A percentile compares a stretch with the other conserved stretches of the same genome.
Conservation (phyloP, 352 stramenopile species). For the Blastocystis sp. region DNA sequence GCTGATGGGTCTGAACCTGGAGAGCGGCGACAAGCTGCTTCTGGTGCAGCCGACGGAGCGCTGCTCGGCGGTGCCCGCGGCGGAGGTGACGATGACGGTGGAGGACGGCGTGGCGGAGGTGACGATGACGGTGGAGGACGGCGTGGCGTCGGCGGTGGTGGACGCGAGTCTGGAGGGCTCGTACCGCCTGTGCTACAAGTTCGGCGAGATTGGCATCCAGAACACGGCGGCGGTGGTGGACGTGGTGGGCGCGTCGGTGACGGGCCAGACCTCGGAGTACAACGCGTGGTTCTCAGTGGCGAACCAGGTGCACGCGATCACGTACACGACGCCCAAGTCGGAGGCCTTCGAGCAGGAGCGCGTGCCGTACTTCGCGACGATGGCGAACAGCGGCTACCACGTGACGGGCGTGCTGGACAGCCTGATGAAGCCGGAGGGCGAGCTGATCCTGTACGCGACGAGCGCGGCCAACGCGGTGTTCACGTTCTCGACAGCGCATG, state of each 20-base stretch:
- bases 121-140: neutral
- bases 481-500: conserved; percentile 9
- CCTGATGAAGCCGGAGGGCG: neutral
- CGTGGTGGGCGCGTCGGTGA: neutral
- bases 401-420: conserved; percentile 18
- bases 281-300: conserved; percentile 66
- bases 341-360: conserved; percentile 8
- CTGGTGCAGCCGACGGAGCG: neutral
- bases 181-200: conserved; percentile 61
- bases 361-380: conserved; percentile 10
- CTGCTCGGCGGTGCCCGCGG: neutral
- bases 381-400: conserved; percentile 25
- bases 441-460: conserved; percentile 15
- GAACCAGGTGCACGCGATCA: conserved; percentile 33
- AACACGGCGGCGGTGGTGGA: neutral
- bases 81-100: too few species aligned
- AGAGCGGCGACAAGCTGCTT: neutral
- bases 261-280: conserved; percentile 30
- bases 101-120: too few species aligned
- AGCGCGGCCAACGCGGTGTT: neutral
- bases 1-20: conserved; percentile 24
- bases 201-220: conserved; percentile 18
- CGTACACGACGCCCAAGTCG: conserved; percentile 29
- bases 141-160: neutral
- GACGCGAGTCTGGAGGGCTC: neutral